Conservation (phyloP, 2,329 filamentous ascomycete species). For the Penicillium sclerotigenum region DNA sequence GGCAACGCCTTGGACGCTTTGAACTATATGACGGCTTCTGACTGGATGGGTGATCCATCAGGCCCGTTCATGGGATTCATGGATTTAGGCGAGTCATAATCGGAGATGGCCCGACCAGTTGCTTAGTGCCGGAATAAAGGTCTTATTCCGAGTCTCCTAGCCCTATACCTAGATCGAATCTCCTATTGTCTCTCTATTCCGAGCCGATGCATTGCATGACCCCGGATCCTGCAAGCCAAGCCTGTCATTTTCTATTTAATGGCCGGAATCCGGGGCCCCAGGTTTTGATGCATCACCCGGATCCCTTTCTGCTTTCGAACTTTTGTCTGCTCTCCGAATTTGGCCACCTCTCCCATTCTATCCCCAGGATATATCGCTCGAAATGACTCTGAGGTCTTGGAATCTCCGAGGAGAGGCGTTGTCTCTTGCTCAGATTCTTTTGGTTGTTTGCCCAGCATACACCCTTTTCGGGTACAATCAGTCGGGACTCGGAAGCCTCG, state of each 20-base stretch:
- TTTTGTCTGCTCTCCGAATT: too few relatives aligned
- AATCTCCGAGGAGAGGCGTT: background rate
- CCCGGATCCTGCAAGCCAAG: too few relatives aligned
- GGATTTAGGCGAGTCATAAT: background rate
- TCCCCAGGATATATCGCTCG: background rate
- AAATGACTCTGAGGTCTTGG: background rate
- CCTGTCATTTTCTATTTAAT: too few relatives aligned
- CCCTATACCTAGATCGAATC: background rate
- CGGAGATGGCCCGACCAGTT: background rate
- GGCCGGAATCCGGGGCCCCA: too few relatives aligned
- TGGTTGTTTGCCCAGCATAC: background rate
- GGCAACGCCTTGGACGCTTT: background rate
- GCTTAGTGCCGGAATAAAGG: background rate
- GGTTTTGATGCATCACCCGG: too few relatives aligned
- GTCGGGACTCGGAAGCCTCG: background rate
- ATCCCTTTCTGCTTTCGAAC: too few relatives aligned
- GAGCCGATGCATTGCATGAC: too few relatives aligned
- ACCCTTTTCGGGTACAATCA: background rate
- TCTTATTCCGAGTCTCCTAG: background rate
- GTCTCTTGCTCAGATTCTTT: background rate
- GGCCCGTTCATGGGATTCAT: too few relatives aligned
- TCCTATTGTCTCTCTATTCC: too few relatives aligned
- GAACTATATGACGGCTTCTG: background rate
- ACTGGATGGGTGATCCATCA: background rate
- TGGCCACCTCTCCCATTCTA: too few relatives aligned